Percentiles rank a stretch among this genome's conserved stretches.
Evolutionary conservation across 2,329 filamentous ascomycete species (phyloP).

Genomic region (Fusarium circinatum): DNA sequence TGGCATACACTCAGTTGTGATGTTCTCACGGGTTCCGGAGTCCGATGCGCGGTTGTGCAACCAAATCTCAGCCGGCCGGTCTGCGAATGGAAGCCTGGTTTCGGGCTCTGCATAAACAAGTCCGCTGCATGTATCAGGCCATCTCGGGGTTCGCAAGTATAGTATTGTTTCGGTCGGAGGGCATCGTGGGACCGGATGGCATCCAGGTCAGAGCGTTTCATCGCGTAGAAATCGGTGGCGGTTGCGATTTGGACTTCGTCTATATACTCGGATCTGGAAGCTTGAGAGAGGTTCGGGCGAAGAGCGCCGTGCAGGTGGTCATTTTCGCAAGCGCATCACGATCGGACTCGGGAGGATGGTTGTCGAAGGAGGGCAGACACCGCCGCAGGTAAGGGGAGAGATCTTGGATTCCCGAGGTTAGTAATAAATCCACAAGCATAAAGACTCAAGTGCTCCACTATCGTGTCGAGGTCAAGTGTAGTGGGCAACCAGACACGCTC

Average conservation of each 20-base stretch:
- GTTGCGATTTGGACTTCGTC: neutral
- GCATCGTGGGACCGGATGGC: neutral
- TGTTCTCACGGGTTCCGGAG: neutral
- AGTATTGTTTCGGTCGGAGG: neutral
- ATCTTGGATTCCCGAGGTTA: rapidly evolving
- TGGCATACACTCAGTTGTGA: neutral
- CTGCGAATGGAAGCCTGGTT: neutral
- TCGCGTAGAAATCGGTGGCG: neutral
- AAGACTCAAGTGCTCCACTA: rapidly evolving
- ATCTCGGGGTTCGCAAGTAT: neutral
- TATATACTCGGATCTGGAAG: neutral
- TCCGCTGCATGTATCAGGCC: neutral
- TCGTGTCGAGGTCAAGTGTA: neutral
- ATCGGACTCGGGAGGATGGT: neutral
- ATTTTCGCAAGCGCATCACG: neutral
- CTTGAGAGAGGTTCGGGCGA: neutral
- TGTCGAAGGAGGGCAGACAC: too few relatives aligned
- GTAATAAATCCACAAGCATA: neutral
- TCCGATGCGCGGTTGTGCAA: neutral
- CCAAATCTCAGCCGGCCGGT: too few relatives aligned
- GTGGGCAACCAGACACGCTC: neutral
- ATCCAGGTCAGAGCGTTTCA: too few relatives aligned
- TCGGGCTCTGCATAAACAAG: neutral
- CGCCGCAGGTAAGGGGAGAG: rapidly evolving
- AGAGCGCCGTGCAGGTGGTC: neutral